Evolutionary conservation across 2,329 filamentous ascomycete species (phyloP), one percentile per base, ranked within the genome.

Genomic region (Dactylella cylindrospora): DNA sequence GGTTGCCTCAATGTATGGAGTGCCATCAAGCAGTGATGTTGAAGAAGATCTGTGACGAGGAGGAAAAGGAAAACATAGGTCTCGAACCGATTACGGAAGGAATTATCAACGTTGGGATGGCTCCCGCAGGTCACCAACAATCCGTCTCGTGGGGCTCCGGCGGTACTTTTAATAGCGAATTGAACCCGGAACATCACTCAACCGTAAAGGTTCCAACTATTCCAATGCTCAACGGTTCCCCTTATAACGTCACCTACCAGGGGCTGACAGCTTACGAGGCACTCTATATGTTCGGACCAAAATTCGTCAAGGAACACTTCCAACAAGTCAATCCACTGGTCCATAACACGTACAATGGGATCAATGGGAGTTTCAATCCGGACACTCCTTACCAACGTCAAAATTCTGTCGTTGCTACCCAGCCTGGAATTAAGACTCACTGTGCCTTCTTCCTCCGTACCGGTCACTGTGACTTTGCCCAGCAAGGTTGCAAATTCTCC

Each of bases 391-490:
- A 32, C 38, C 45, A 43, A n/a, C 41, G 57, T 10, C 57, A 62
- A 19, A 7, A 62, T 5, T 31, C 57, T 5, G 20, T 62, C 5
- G 43, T 62, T 19, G 29, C 35, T 10, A 54, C 57, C 10, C 57
- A 62, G 20, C 57, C 57, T 6, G 57, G 57, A 3, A 29, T 64
- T 33, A 64, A 64, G 22, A 64, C 59, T 23, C 59, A 64, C 22
- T 64, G 59, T 23, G 45, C 59, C 3, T 64, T 25, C 33, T 64
- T 57, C 20, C 29, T 64, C 9, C 59, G 59, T 23, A 64, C 59
- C n/a, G 59, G 59, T 23, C 59, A 55, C 23, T 64, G 59, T 19
- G 59, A 64, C 17, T 64, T 64, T 43, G 51, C 51, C n/a, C 59
- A 64, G 33, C 59, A 64, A 33, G 59, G 59, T 15, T 64, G 59